Base-by-base conservation (phyloP, 139 green algal species). In the Coelastrella sp. region DNA sequence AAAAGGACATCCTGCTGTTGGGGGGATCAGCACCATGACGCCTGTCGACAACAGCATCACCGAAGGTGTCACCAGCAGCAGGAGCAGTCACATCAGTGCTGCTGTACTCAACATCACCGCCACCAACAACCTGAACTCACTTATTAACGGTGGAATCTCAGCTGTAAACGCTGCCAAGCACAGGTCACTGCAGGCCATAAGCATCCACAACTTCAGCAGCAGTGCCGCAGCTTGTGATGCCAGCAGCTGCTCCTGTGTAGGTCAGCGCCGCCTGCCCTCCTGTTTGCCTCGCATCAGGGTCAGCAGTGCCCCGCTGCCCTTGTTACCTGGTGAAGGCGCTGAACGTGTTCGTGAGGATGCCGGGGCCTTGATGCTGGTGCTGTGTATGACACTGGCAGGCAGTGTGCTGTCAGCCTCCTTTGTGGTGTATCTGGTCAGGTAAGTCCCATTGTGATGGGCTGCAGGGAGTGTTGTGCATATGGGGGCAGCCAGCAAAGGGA, bases 341-440 rank as follows among this genome's bases (percentile, higher is more conserved):
- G 74, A 72, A 17, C 79, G 53, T 1, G 73, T 88, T 68, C 64
- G 79, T 38, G 37, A 82, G 41, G 77, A 89, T 67, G 85, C 89
- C 81, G 89, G 89, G 34, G 67, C 72, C 13, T 88, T 95, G 71
- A 89, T 95, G 89, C 91, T 95, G 45, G 91, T 94, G 84, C 82
- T 96, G 64, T 94, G 91, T 77, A 74, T 95, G 76, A 94, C 90
- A n/a, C 84, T 95, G 86, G 91, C 92, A 0, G 57, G 79, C 0
- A 80, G 84, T 2, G 88, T 94, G 37, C 87, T 96, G 67, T 88
- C 87, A 2, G 92, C 93, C 9, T 90, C 85, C 25, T 94, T 93
- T 85, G 90, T 89, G 35, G 88, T 96, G 5, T 93, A 92, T 77
- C 73, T 95, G 11, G 92, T 95, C 67, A 89, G 90, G 90, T 93